These are phyloP conservation scores for Tolypocladium sp. DNA, from an alignment of 2,329 filamentous ascomycete species.

Conservation along the genomic window DNA sequence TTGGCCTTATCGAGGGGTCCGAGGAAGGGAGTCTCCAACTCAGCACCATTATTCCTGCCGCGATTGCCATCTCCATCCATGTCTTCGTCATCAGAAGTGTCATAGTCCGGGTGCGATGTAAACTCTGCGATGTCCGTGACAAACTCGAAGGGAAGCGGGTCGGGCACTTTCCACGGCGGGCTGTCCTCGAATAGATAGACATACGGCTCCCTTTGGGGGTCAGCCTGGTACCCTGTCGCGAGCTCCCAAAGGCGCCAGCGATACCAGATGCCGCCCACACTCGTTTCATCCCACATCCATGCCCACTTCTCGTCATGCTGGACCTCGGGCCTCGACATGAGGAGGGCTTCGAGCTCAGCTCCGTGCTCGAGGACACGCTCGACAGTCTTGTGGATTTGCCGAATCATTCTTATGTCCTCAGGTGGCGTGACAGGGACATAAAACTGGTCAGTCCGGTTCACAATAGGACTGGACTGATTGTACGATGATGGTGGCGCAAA, in stretches of 20 bases:
- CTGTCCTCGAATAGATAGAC: conserved; percentile 66
- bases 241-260: conserved; percentile 86
- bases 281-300: conserved; percentile 85
- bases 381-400: conserved; percentile 79
- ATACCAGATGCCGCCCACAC: conserved; percentile 77
- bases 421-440: conserved; percentile 70
- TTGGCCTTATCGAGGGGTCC: conserved; percentile 79
- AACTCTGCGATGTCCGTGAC: conserved; percentile 69
- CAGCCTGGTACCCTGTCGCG: conserved; percentile 53
- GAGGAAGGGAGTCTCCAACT: conserved; percentile 55
- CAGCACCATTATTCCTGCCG: conserved; percentile 30
- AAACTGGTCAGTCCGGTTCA: conserved; percentile 38
- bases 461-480: conserved; percentile 27
- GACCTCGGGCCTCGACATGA: conserved; percentile 81
- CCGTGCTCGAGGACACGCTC: conserved; percentile 73
- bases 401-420: conserved; percentile 66
- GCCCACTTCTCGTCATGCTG: conserved; percentile 85
- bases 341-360: conserved; percentile 78
- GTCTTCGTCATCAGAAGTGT: conserved; percentile 79
- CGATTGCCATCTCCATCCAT: conserved; percentile 48
- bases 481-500: conserved; percentile 75
- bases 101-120: conserved; percentile 74
- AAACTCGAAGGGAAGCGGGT: conserved; percentile 74
- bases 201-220: conserved; percentile 39
- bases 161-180: conserved; percentile 69